A percentile compares a stretch with the other conserved stretches of the same genome.
phyloP scores from a whole-genome alignment of 352 stramenopile genomes.

The Phytophthora uliginosa region DNA sequence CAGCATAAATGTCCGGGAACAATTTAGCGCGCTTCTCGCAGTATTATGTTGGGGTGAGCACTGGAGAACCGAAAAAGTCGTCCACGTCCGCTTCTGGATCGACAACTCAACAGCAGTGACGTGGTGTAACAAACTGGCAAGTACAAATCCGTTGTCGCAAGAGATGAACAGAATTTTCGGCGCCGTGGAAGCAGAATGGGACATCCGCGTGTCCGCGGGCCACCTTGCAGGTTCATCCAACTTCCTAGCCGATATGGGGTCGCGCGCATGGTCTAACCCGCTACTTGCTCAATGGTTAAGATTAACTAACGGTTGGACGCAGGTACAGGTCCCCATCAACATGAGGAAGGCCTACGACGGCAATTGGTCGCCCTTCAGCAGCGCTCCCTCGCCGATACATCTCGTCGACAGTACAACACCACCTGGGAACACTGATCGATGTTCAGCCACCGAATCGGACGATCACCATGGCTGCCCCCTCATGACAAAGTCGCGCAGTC shows the following conservation, averaged over 20 bases:
- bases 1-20: slow-evolving; percentile 30
- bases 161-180: background rate
- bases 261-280: background rate
- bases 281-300: background rate
- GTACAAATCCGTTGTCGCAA: background rate
- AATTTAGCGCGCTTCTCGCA: slow-evolving; percentile 5
- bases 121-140: slow-evolving; percentile 2
- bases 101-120: slow-evolving; percentile 4
- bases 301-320: slow-evolving; percentile 10
- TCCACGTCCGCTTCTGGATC: slow-evolving; percentile 6
- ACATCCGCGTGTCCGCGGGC: background rate
- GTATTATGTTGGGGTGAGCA: background rate
- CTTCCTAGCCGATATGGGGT: slow-evolving; percentile 6
- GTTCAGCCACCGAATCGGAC: background rate
- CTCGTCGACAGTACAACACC: background rate
- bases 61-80: background rate
- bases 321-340: background rate
- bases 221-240: slow-evolving; percentile 3
- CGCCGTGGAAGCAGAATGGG: background rate
- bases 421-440: background rate
- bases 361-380: slow-evolving; percentile 10
- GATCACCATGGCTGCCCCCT: slow-evolving; percentile 17
- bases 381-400: slow-evolving; percentile 8
- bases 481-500: slow-evolving; percentile 11
- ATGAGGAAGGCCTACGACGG: slow-evolving; percentile 4